phyloP scores from a whole-genome alignment of 192 early-diverging fungal species.

The Gonapodya prolifera region DNA sequence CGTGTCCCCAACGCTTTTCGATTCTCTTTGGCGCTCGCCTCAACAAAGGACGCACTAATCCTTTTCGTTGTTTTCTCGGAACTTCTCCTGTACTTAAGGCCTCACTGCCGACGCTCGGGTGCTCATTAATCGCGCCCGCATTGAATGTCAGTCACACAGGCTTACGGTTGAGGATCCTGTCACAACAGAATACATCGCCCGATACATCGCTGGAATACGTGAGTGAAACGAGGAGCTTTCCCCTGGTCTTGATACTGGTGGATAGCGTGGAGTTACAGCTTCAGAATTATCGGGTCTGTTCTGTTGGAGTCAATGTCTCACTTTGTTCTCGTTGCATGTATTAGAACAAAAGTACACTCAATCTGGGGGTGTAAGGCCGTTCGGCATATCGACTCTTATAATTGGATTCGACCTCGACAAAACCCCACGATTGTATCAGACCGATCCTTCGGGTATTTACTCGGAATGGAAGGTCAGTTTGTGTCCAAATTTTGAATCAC shows the following conservation, averaged over 20 bases:
- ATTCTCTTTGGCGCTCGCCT: background rate
- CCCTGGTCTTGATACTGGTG: too few relatives aligned
- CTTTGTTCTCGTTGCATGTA: background rate
- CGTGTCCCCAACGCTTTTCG: background rate
- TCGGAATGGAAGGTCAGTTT: slow-evolving; percentile 80
- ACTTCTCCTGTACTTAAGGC: slow-evolving; percentile 30
- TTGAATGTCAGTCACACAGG: slow-evolving; percentile 95
- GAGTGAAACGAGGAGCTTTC: background rate
- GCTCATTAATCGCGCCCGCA: slow-evolving; percentile 87
- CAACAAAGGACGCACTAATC: background rate
- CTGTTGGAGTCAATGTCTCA: background rate
- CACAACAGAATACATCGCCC: slow-evolving; percentile 94
- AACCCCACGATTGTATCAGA: slow-evolving; percentile 90
- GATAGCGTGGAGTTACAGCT: too few relatives aligned
- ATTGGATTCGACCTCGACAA: slow-evolving; percentile 84
- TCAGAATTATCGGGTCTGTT: too few relatives aligned
- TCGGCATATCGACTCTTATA: slow-evolving; percentile 93
- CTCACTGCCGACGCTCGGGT: slow-evolving; percentile 93
- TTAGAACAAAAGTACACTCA: slow-evolving; percentile 87
- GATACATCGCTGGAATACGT: slow-evolving; percentile 83
- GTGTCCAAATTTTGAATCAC: background rate
- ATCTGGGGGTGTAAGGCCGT: slow-evolving; percentile 94
- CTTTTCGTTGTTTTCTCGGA: background rate
- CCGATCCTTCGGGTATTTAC: slow-evolving; percentile 97
- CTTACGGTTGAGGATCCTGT: slow-evolving; percentile 95